Evolutionary conservation across 495 filamentous ascomycete species (phyloP), one percentile per base, ranked within the genome.

Genomic region (Aspergillus sparsus): DNA sequence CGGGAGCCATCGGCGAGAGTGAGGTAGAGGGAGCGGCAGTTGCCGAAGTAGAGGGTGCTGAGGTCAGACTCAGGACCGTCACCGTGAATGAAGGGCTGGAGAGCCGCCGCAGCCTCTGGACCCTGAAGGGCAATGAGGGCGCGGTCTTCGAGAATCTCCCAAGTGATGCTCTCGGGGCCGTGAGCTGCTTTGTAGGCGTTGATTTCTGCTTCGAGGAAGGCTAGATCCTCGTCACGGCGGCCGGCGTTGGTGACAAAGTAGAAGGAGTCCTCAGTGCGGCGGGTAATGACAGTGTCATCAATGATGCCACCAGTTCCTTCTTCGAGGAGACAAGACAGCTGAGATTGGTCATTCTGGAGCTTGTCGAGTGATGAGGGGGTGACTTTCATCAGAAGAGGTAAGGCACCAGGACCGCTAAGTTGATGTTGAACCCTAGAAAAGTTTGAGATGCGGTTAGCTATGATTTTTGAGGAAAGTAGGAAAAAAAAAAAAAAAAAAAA

Each of bases 201-300:
- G 41, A 97, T 80, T 64, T 93, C 84, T 45, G 80, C 68, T 7
- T 64, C 67, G 6, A 98, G 73, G 72, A 92, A 98, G 6, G 74
- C 82, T 45, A 89, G 72, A 73, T 98, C 95, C 72, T 97, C 96
- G 15, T 89, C 85, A 44, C 90, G 81, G 70, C 93, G 95, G 18
- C 82, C 94, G n/a, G 94, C 94, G 73, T 98, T 98, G 33, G 93
- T 97, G 51, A 98, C 94, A 39, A 97, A 81, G 74, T 97, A 97
- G 75, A 95, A 97, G 36, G 73, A 66, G 44, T 89, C 84, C 13
- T 83, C 81, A 12, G 78, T 79, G 9, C 92, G 80, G 57, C 87
- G 78, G 18, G 92, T 95, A 65, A 98, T 87, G 55, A 98, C 88
- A 7, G 87, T 89, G 73, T 98, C 94, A 67, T 98, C 94, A 32